phyloP scores from a whole-genome alignment of 805 yeast species.

The Monosporozyma unispora region DNA sequence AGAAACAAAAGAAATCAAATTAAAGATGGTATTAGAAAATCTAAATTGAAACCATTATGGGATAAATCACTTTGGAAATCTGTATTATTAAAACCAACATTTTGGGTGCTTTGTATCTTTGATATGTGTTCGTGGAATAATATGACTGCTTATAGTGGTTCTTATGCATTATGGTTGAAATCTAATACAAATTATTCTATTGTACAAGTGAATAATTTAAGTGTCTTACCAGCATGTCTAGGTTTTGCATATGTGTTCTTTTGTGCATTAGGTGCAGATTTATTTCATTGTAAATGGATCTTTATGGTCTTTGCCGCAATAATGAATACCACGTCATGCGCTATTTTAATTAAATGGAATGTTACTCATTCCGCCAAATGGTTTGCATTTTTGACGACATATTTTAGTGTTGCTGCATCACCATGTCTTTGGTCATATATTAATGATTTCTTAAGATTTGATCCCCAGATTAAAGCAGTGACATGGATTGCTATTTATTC shows the following conservation, averaged over 20 bases:
- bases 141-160: conserved; percentile 47
- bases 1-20: conserved; percentile 33
- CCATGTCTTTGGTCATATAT: conserved; percentile 53
- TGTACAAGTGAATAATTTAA: conserved; percentile 39
- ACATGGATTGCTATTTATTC: conserved; percentile 49
- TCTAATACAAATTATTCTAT: conserved; percentile 37
- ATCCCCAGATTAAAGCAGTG: conserved; percentile 47
- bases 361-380: conserved; percentile 51
- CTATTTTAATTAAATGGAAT: conserved; percentile 50
- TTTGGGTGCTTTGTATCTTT: conserved; percentile 47
- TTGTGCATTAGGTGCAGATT: conserved; percentile 41
- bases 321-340: conserved; percentile 47
- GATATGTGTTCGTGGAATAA: conserved; percentile 57
- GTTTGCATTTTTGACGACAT: conserved; percentile 53
- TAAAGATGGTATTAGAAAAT: conserved; percentile 22
- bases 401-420: conserved; percentile 55
- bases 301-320: conserved; percentile 44
- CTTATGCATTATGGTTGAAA: conserved; percentile 55
- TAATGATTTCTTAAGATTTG: conserved; percentile 48
- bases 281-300: conserved; percentile 43
- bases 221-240: conserved; percentile 50
- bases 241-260: conserved; percentile 44
- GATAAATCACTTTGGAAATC: conserved; percentile 43
- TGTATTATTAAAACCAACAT: conserved; percentile 44
- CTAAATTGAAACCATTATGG: conserved; percentile 24